phyloP scores from a whole-genome alignment of 371 early-diverging fungal species.

The Syncephalastrum racemosum region DNA sequence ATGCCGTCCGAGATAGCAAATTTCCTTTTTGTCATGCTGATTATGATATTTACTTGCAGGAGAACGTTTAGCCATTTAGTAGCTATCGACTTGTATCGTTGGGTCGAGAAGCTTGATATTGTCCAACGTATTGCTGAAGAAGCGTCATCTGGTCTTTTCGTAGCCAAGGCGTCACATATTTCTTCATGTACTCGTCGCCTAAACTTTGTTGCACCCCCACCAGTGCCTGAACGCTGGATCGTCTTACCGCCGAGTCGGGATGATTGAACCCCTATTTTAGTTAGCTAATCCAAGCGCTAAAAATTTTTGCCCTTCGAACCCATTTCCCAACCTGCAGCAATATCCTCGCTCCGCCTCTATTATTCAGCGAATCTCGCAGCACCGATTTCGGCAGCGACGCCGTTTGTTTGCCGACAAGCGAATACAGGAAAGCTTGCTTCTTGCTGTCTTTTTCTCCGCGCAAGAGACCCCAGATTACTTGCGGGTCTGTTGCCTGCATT shows the following conservation, averaged over 20 bases:
- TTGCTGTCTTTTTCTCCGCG: neutral
- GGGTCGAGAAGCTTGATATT: too few relatives aligned
- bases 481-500: neutral
- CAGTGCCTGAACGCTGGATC: constrained; percentile 28
- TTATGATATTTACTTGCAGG: constrained; percentile 5
- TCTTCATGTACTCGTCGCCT: constrained; percentile 22
- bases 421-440: constrained; percentile 2
- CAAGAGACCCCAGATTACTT: constrained; percentile 1
- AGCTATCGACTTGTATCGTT: too few relatives aligned
- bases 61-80: too few relatives aligned
- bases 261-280: constrained; percentile 22
- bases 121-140: constrained; percentile 16
- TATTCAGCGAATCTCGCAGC: constrained; percentile 11
- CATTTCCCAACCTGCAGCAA: constrained; percentile 14
- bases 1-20: too few relatives aligned
- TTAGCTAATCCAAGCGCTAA: too few relatives aligned
- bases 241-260: constrained; percentile 16
- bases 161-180: constrained; percentile 16
- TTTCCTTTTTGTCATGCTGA: too few relatives aligned
- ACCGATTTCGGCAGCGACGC: constrained; percentile 3
- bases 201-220: constrained; percentile 23
- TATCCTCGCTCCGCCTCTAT: constrained; percentile 8
- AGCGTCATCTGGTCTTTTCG: constrained; percentile 25
- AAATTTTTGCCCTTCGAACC: neutral
- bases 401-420: constrained; percentile 12